These are phyloP conservation scores for Sporothrix pallida DNA, from an alignment of 2,329 filamentous ascomycete genomes.

Conservation along the genomic window DNA sequence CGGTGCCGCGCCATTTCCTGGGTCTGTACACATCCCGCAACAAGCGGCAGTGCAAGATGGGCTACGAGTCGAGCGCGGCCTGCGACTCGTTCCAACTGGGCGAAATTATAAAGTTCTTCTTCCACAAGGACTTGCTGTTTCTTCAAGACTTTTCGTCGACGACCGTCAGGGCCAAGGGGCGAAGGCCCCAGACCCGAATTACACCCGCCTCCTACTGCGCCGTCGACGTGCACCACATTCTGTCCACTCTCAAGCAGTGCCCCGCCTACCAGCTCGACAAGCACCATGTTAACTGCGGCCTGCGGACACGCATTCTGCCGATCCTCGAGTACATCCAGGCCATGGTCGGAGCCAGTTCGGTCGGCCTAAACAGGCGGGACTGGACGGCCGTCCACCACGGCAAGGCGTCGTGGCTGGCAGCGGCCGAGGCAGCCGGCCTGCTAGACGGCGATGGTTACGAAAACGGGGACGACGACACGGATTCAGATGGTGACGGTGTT, in stretches of 20 bases:
- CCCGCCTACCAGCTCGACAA: constrained; percentile 76
- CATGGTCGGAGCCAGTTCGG: constrained; percentile 57
- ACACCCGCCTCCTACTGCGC: constrained; percentile 24
- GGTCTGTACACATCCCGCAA: constrained; percentile 69
- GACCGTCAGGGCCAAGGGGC: constrained; percentile 38
- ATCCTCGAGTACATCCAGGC: constrained; percentile 67
- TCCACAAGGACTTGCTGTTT: constrained; percentile 64
- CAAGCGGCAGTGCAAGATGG: constrained; percentile 70
- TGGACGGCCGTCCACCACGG: constrained; percentile 53
- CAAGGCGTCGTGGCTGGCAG: constrained; percentile 34
- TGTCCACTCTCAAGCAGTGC: constrained; percentile 67
- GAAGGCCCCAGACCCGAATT: not conserved
- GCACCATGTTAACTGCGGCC: constrained; percentile 74
- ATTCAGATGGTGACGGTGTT: not conserved
- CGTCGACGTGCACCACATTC: constrained; percentile 65
- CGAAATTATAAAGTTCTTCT: constrained; percentile 75
- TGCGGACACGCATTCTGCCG: constrained; percentile 68
- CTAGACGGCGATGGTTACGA: constrained; percentile 37
- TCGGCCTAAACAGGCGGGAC: constrained; percentile 52
- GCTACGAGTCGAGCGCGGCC: constrained; percentile 73
- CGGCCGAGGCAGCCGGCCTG: constrained; percentile 36
- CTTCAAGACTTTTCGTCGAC: constrained; percentile 60
- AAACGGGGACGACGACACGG: constrained; percentile 29
- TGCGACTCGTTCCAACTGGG: constrained; percentile 82
- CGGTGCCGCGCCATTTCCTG: constrained; percentile 71